Base-by-base conservation (phyloP, 768 basidiomycete genomes). In the Auricularia sp. region DNA sequence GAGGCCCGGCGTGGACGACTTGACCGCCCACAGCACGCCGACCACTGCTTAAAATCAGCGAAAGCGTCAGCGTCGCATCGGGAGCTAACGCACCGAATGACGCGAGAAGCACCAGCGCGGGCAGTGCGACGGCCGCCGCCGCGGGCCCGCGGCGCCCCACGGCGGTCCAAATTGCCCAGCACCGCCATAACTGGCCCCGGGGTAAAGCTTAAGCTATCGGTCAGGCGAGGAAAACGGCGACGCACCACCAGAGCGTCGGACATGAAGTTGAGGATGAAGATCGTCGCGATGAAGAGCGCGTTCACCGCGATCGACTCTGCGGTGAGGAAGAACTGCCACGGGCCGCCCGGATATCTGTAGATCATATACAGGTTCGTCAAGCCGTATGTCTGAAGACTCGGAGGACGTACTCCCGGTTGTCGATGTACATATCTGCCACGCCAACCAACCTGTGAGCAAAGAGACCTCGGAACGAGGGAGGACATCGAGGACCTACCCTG, bases 321-420 rank as follows among this genome's bases (percentile, higher is more conserved):
- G 1, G 44, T 18, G 1, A 45, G 44, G 44, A 45, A 45, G 44
- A 11, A 45, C 18, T 45, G 44, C 44, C 44, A 45, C 0, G 44
- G 44, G 10, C 44, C 44, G 1, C 44, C 44, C 10, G 44, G 44
- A 18, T 44, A 44, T 11, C 44, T 44, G 2, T n/a, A n/a, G n/a
- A n/a, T n/a, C 11, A 44, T 18, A 44, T 29, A 29, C 29, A 29
- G 18, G 44, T 44, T 18, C 10, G 44, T 44, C 11, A 18, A 18
- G 18, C 11, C 11, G 44, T 11, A 44, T 11, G 2, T 11, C 18
- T 44, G 18, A 44, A n/a, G 44, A 10, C 44, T 45, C 11, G 18
- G 44, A 2, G 18, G 29, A 45, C 44, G 54, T 70, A 71, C 62
- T 71, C 68, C 14, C 70, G 65, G 66, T 71, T 69, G 34, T 71